Evolutionary conservation across 1,284 basidiomycete genomes (phyloP).

Genomic region (Acaromyces ingoldii): DNA sequence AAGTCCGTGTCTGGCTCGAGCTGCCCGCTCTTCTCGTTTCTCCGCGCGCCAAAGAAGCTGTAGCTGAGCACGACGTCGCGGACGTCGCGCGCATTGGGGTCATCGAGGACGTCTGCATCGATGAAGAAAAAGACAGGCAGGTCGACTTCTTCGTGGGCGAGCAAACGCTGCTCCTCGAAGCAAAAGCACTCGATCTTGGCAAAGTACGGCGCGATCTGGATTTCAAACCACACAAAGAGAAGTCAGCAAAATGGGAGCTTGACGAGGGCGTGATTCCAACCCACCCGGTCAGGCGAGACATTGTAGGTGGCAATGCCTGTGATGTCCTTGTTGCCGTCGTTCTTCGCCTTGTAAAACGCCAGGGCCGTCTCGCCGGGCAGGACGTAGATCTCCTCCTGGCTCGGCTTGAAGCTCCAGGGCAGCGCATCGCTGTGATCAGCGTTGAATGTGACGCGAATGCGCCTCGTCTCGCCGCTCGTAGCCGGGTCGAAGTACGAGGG

Average conservation of each 20-base stretch:
- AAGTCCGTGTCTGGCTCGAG: slow-evolving; percentile 48
- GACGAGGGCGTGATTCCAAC: slow-evolving; percentile 36
- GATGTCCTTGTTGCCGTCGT: slow-evolving; percentile 75
- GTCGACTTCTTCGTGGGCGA: slow-evolving; percentile 94
- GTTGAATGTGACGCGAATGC: slow-evolving; percentile 90
- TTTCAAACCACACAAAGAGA: not conserved
- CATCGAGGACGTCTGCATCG: slow-evolving; percentile 90
- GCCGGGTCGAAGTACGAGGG: slow-evolving; percentile 16
- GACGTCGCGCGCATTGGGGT: slow-evolving; percentile 76
- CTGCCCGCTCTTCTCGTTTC: slow-evolving; percentile 46
- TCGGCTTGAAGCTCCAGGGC: slow-evolving; percentile 88
- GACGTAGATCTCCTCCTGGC: slow-evolving; percentile 83
- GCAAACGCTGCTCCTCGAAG: slow-evolving; percentile 93
- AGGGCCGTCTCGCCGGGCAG: slow-evolving; percentile 92
- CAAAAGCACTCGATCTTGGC: slow-evolving; percentile 99
- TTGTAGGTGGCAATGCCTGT: slow-evolving; percentile 99
- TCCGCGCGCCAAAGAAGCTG: slow-evolving; percentile 79
- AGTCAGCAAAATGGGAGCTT: not conserved
- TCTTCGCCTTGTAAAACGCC: slow-evolving; percentile 94
- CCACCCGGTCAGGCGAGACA: slow-evolving; percentile 81
- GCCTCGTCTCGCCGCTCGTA: slow-evolving; percentile 52
- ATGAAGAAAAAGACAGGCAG: slow-evolving; percentile 98
- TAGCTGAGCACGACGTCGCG: slow-evolving; percentile 91
- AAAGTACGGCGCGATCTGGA: slow-evolving; percentile 92
- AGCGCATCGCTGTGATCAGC: slow-evolving; percentile 82